Conservation (phyloP, 78 protist species). For the Bodo saltans region DNA sequence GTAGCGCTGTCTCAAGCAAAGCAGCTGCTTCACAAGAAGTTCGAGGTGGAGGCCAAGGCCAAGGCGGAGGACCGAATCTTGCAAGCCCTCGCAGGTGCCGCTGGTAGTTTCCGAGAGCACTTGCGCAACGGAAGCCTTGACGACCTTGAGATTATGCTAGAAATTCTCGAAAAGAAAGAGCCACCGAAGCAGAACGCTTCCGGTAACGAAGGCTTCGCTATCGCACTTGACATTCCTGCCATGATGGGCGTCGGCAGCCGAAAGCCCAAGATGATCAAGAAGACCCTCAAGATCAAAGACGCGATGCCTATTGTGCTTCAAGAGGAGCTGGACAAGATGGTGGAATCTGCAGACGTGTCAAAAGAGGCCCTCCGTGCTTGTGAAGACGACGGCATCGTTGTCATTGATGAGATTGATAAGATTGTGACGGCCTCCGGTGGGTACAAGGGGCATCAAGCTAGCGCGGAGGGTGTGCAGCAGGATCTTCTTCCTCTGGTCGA, state of each 20-base stretch:
- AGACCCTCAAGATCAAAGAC: slow-evolving; percentile 34
- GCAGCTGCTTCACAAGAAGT: slow-evolving; percentile 8
- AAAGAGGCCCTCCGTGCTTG: slow-evolving; percentile 64
- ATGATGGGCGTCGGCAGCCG: background rate
- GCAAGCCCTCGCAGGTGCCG: slow-evolving; percentile 35
- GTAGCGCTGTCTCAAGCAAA: slow-evolving; percentile 33
- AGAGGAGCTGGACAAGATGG: slow-evolving; percentile 38
- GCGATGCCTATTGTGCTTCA: slow-evolving; percentile 3
- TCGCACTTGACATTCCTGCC: background rate
- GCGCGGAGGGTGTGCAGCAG: slow-evolving; percentile 91
- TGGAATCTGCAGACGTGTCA: slow-evolving; percentile 50
- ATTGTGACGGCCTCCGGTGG: slow-evolving; percentile 40
- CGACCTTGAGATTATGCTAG: slow-evolving; percentile 42
- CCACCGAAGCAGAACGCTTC: background rate
- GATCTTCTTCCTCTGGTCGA: slow-evolving; percentile 86
- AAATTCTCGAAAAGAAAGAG: slow-evolving; percentile 36
- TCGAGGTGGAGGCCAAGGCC: background rate
- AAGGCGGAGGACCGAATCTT: slow-evolving; percentile 42
- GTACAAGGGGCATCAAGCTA: slow-evolving; percentile 49
- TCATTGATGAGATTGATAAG: slow-evolving; percentile 92
- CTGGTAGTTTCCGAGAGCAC: slow-evolving; percentile 22
- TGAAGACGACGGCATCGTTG: slow-evolving; percentile 87
- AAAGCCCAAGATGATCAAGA: slow-evolving; percentile 14
- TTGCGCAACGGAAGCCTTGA: slow-evolving; percentile 53
- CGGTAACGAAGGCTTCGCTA: background rate